phyloP scores from a whole-genome alignment of 176 grass and related monocot species.

The Areca catechu region DNA sequence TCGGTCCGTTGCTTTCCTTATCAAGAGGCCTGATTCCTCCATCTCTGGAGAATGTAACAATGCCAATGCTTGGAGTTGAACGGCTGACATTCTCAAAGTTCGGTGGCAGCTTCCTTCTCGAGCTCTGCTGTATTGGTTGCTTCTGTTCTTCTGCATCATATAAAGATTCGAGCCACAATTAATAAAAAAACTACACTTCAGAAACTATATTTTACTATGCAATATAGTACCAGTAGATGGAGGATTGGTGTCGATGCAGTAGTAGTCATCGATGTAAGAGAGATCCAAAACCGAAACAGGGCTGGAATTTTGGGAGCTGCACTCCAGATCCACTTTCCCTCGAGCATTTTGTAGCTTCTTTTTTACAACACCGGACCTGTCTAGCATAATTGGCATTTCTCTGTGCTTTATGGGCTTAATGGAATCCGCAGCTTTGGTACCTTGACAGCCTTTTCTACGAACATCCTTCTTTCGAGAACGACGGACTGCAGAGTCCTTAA shows the following conservation, averaged over 20 bases:
- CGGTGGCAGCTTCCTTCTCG: constrained; percentile 18
- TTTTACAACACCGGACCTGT: no score
- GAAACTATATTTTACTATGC: no score
- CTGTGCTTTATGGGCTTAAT: no score
- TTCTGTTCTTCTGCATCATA: constrained; percentile 23
- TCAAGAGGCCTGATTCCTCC: no score
- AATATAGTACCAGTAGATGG: constrained; percentile 34
- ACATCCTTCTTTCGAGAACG: no score
- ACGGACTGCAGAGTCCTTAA: no score
- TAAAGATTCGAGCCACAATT: neutral
- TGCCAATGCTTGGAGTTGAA: neutral
- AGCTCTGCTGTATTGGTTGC: neutral
- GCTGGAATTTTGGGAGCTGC: constrained; percentile 29
- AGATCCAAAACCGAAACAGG: constrained; percentile 72
- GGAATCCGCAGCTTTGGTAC: no score
- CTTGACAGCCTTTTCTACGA: no score
- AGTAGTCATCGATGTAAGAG: constrained; percentile 14
- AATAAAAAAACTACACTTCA: no score
- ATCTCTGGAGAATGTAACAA: no score
- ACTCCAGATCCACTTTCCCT: neutral
- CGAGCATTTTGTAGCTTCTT: no score
- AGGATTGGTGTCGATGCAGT: constrained; percentile 20
- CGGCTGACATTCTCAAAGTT: constrained; percentile 3
- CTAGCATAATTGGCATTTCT: no score
- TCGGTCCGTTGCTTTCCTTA: neutral